These are phyloP conservation scores for Eudorina sp. DNA, from an alignment of 139 green algal genomes.

Conservation along the genomic window DNA sequence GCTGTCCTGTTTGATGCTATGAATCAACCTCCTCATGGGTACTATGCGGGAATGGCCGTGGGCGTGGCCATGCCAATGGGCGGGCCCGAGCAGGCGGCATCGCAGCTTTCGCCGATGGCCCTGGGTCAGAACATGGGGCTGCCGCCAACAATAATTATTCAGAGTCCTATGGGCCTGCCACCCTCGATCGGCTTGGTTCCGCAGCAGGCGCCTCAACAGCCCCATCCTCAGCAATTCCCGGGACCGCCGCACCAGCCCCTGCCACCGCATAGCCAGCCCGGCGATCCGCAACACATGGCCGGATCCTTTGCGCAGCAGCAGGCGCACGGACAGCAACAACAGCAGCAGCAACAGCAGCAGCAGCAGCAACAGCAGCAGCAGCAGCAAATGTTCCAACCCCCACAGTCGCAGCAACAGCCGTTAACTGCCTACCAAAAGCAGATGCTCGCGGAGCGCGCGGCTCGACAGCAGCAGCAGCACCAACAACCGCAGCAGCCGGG, in stretches of 20 bases:
- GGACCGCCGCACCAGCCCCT: too few relatives aligned
- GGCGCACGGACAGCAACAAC: neutral
- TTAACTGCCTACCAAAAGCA: constrained; percentile 26
- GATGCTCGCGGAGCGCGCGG: constrained; percentile 22
- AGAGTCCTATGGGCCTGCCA: neutral
- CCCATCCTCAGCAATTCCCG: too few relatives aligned
- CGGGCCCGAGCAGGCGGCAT: neutral
- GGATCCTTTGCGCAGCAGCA: constrained; percentile 27
- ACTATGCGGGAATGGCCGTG: neutral
- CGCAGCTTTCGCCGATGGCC: neutral
- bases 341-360: neutral
- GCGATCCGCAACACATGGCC: too few relatives aligned
- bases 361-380: neutral
- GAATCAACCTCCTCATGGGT: constrained; percentile 8
- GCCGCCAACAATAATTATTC: neutral
- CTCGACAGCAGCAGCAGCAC: neutral
- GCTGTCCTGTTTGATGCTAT: neutral
- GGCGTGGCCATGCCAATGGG: neutral
- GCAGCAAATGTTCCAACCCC: neutral
- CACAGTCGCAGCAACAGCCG: constrained; percentile 8
- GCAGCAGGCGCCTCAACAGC: too few relatives aligned
- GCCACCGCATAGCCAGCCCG: too few relatives aligned
- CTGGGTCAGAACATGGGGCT: neutral
- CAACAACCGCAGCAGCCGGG: neutral
- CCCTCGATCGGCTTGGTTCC: too few relatives aligned